Evolutionary conservation across 2,329 filamentous ascomycete genomes (phyloP), one percentile per base, ranked within the genome.

Genomic region (Didymella exigua): DNA sequence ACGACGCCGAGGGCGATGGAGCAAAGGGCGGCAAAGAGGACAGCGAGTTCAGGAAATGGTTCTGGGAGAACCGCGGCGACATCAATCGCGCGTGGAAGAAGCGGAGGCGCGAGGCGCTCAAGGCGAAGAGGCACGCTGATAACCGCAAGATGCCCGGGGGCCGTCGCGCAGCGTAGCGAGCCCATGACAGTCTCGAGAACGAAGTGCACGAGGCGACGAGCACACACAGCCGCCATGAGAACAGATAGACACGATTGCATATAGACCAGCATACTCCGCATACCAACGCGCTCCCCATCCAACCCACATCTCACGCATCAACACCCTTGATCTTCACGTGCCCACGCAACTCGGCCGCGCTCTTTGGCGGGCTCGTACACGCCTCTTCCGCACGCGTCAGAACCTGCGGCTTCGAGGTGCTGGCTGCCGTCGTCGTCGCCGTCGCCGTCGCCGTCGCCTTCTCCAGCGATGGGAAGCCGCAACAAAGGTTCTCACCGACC

Each of bases 1-100:
- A 30, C 13, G 38, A 26, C 2, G 55, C 56, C 9, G 64, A 75
- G 37, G 72, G 70, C 16, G 67, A 74, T 4, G 61, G 66, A 27
- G 65, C 51, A 5, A 52, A 60, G n/a, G 62, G 66, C 1, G 66
- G 73, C 41, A 73, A 76, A 34, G 73, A 75, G 5, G 82, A 86
- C 56, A 84, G 81, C 49, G 84, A 85, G 30, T 87, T 87, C 63
- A 73, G 78, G 5, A 84, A 86, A 66, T 85, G 83, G 80, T 88
- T 88, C 67, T 88, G 77, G 70, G 79, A 81, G 59, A 76, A 81
- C 41, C 68, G 79, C 3, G 79, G 79, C 4, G 77, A 80, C 44
- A 69, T 77, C 41, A 81, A 82, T 53, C 64, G 79, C 2, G 75
- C 75, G 38, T 82, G 80, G 80, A 81, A 81, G 73, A 84, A 81